Base-by-base conservation (phyloP, 139 green algal species). In the Chlorella sp. region DNA sequence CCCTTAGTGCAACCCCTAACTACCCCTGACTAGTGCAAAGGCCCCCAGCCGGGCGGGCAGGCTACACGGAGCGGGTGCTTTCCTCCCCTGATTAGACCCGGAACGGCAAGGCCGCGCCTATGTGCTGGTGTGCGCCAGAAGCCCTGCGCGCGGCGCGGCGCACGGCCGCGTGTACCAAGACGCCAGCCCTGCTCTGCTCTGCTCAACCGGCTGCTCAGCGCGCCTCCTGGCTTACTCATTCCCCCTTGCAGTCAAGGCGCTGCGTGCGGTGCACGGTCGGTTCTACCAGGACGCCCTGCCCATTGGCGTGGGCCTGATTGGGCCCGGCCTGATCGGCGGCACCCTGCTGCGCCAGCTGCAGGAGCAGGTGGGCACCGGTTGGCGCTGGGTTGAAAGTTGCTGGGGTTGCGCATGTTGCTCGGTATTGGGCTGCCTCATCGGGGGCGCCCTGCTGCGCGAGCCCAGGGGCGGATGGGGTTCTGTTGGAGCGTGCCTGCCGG, bases 231-330 rank as follows among this genome's bases (percentile, higher is more conserved):
- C 76, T 11, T 36, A 32, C 34, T 14, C 22, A 28, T 41, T 46
- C 36, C 26, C 51, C 77, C 51, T 22, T 75, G 86, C 86, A 69
- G 72, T 87, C 20, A 82, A 92, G 22, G 95, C 94, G 19, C 89
- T 99, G 85, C 87, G 94, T 3, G 95, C 96, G 0, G 96, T 98
- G 82, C 97, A 99, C 86, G 91, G 88, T 38, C 91, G 95, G 54
- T 99, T 99, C 94, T 99, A 99, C 92, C 87, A 98, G 54, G 94
- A 93, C 0, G 91, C 95, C 56, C 94, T 97, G 78, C 89, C 95
- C 67, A 91, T 99, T 32, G 94, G 92, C 11, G 90, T 99, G 24
- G 97, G 92, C 38, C 75, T 99, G 16, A 92, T 99, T 34, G 96
- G 96, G 0, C 95, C 96, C 0, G 97, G 97, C 22, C 91, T 98